Evolutionary conservation across 163 green algal species (phyloP).

Genomic region (Chlamydomonas reinhardtii): DNA sequence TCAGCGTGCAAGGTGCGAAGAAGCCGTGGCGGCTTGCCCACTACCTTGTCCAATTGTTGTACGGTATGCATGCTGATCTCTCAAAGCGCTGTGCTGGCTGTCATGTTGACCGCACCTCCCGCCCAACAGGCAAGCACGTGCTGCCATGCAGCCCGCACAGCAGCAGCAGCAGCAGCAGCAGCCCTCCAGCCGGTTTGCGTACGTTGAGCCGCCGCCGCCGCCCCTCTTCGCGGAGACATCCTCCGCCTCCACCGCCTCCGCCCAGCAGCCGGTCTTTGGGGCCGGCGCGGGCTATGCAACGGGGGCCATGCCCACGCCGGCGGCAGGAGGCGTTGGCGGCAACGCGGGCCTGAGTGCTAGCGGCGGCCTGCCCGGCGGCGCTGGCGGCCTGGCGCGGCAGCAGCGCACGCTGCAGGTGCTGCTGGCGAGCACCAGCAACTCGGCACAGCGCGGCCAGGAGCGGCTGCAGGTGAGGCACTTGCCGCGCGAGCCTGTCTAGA

Average conservation of each 20-base stretch:
- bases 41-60: too few species aligned
- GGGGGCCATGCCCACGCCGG: too few species aligned
- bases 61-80: too few species aligned
- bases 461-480: conserved; percentile 42
- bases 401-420: conserved; percentile 56
- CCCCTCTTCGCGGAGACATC: conserved; percentile 29
- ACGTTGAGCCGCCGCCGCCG: conserved; percentile 25
- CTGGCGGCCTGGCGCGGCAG: conserved; percentile 21
- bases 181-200: conserved; percentile 5
- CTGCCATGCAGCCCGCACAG: background rate
- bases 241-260: background rate
- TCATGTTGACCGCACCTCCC: too few species aligned
- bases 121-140: background rate
- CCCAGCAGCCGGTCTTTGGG: too few species aligned
- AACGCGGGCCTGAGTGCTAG: too few species aligned
- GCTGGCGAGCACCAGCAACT: conserved; percentile 55
- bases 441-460: conserved; percentile 50
- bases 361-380: too few species aligned
- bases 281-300: too few species aligned
- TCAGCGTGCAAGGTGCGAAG: conserved; percentile 28
- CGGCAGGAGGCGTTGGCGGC: background rate
- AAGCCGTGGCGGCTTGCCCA: too few species aligned
- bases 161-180: background rate
- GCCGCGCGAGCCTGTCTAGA: too few species aligned
- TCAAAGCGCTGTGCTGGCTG: too few species aligned